These are phyloP conservation scores for Fragaria ananassa DNA, from an alignment of 306 rosid genomes.

Conservation along the genomic window DNA sequence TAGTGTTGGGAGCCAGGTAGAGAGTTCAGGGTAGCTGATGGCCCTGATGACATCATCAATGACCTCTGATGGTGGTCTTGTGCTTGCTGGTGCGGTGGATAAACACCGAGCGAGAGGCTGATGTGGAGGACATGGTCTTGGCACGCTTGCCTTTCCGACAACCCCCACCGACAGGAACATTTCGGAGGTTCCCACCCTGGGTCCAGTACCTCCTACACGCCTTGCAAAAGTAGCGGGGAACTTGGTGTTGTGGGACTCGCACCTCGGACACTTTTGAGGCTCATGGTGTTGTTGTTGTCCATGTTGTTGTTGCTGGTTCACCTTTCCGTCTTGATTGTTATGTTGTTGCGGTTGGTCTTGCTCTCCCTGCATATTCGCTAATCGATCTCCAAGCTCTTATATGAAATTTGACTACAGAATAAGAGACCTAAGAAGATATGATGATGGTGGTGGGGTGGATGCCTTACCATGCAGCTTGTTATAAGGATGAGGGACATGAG, in stretches of 20 bases:
- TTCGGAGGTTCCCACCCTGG: conserved; percentile 59
- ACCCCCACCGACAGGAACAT: conserved; percentile 64
- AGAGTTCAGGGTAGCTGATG: background rate
- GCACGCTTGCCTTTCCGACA: conserved; percentile 47
- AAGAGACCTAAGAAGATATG: background rate
- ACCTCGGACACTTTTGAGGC: conserved; percentile 52
- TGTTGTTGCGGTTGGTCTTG: background rate
- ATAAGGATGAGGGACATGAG: conserved; percentile 17
- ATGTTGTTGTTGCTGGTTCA: conserved; percentile 2
- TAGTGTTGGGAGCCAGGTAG: conserved; percentile 22
- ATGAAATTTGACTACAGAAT: background rate
- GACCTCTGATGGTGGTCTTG: background rate
- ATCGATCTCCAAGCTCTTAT: background rate
- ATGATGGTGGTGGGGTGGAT: conserved; percentile 14
- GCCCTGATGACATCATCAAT: conserved; percentile 10
- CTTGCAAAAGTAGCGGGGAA: conserved; percentile 61
- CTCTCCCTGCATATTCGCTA: background rate
- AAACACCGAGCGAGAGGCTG: conserved; percentile 1
- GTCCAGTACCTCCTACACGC: conserved; percentile 66
- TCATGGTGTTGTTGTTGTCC: conserved; percentile 16
- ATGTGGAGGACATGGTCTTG: conserved; percentile 9
- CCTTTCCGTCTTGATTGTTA: background rate
- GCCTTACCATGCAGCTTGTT: conserved; percentile 10
- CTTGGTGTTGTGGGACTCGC: conserved; percentile 59
- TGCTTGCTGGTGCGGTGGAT: background rate